Base-by-base conservation (phyloP, 2,329 filamentous ascomycete species). In the Aspergillus aculeatus region DNA sequence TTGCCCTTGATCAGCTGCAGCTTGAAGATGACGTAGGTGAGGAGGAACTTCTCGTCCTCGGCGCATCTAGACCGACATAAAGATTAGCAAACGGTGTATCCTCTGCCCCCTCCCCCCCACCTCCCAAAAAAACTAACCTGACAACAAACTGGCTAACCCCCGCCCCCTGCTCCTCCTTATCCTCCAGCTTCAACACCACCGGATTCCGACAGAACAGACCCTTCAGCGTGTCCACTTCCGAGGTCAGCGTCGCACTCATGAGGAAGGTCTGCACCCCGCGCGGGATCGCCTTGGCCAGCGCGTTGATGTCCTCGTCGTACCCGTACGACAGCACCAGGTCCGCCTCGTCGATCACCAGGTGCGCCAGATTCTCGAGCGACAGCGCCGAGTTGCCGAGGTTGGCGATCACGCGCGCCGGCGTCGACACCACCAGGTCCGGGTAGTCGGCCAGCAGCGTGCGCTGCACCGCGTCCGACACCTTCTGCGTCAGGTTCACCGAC, bases 11-110 rank as follows among this genome's bases (percentile, higher is more conserved):
- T 89, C 54, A 98, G 81, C 73, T 95, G 90, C 12, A 98, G 84
- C 80, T 96, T 96, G 81, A 97, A 96, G 72, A 98, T 94, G 61
- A 96, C 90, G 71, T 96, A 98, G 19, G 89, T 87, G 48, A 99
- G 79, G 41, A 99, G 79, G 71, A 98, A 99, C 73, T 99, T 99
- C 70, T 98, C 95, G 66, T 98, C 94, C 77, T 99, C 95, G n/a
- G 86, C 91, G 67, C 92, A 96, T 72, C 86, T 89, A 56, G 32
- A 21, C 7, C 52, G 12, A 21, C 16, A 2, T 3, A 9, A 29
- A 9, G 7, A 26, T 70, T 63, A 68, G 58, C 11, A 57, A 29
- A 35, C 12, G 32, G 55, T 35, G 68, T 41, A 72, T 16, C 44
- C 21, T 9, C 26, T 5, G 2, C 26, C 9, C 26, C 3, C 21